These are phyloP conservation scores for Dipodascus geniculatus DNA, from an alignment of 805 yeast species.

Conservation along the genomic window DNA sequence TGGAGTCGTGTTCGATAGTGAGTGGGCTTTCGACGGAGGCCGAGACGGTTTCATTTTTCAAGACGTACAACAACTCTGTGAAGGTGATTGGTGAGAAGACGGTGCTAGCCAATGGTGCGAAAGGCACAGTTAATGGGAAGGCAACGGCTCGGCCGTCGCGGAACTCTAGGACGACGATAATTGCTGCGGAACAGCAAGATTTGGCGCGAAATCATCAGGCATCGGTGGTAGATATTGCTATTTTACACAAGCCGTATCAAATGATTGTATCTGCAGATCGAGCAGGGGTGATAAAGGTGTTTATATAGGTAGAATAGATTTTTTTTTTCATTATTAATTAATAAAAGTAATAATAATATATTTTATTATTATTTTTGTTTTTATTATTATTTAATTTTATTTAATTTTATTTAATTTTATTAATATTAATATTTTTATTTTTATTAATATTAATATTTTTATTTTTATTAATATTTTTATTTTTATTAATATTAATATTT, in stretches of 20 bases:
- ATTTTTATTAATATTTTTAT: no score
- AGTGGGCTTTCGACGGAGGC: slow-evolving; percentile 23
- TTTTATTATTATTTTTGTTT: no score
- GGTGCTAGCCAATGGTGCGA: slow-evolving; percentile 9
- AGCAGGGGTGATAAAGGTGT: slow-evolving; percentile 53
- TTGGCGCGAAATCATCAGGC: slow-evolving; percentile 39
- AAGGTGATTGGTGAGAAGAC: slow-evolving; percentile 33
- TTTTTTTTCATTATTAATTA: no score
- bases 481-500: no score
- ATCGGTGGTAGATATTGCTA: slow-evolving; percentile 35
- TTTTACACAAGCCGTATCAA: slow-evolving; percentile 39
- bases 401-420: no score
- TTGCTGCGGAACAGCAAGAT: slow-evolving; percentile 34
- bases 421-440: no score
- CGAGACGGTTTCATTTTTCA: slow-evolving; percentile 11
- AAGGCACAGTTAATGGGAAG: slow-evolving; percentile 5
- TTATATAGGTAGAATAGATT: no score
- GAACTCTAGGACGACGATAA: slow-evolving; percentile 25
- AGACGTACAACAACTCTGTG: slow-evolving; percentile 25
- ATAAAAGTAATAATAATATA: no score
- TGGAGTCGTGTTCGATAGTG: slow-evolving; percentile 23
- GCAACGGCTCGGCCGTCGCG: slow-evolving; percentile 11
- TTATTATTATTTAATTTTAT: no score
- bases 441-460: no score
- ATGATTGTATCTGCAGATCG: slow-evolving; percentile 59